Base-by-base conservation (phyloP, 169 alveolate species). In the Plasmodium inui region DNA sequence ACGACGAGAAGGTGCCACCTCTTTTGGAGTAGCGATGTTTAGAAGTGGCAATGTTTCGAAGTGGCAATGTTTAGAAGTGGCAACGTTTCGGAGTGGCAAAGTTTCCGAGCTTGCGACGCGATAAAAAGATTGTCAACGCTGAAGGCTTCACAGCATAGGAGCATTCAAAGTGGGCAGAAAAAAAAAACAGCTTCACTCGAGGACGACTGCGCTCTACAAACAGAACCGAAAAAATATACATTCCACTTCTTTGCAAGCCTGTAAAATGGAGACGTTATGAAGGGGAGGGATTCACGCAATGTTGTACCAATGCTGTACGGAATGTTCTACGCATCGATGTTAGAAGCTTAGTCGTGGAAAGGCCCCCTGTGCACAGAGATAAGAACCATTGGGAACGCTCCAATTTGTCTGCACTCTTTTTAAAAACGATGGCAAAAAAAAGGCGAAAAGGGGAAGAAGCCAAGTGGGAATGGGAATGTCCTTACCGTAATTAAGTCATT, bases 171-270 rank as follows among this genome's bases (percentile, higher is more conserved):
- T 7, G 53, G 53, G 53, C 10, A 84, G 30, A 50, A 39, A 14
- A 26, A 19, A 76, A 53, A 39, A 76, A 19, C 55, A 17, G 55
- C 44, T 44, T 32, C 32, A 30, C 41, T 55, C 57, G 19, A 30
- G 46, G 41, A 83, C 0, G 39, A 34, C 26, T 61, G 41, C 44
- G 17, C 28, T 83, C 41, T 39, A 84, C 17, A 10, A 50, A 19
- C 55, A n/a, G 41, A 37, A 84, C 12, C 19, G 26, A 9, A 37
- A 57, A 26, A 78, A 81, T 32, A 80, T 30, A 14, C 53, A 41
- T 67, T 89, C 94, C 46, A 89, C 76, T 26, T 67, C 83, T 61
- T 67, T 89, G 28, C 89, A 89, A 79, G 90, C 81, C 94, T 89
- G 74, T 32, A 67, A 80, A 80, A 28, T 19, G 83, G 67, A n/a